Base-by-base conservation (phyloP, 306 rosid species). In the Glycine soja region DNA sequence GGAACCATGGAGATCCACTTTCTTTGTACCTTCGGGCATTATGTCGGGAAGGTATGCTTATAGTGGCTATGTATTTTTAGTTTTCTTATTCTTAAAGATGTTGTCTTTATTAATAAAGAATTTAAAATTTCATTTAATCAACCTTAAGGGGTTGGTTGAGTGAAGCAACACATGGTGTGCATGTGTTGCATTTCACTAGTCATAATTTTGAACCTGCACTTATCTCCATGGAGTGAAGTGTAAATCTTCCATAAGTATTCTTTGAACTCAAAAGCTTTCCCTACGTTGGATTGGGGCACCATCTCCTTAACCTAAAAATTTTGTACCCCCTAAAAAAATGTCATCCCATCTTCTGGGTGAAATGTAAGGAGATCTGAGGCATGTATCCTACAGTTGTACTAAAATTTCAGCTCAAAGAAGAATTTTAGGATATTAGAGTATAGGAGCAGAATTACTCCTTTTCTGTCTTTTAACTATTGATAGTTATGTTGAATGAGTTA, bases 1-100 rank as follows among this genome's bases (percentile, higher is more conserved):
- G 97, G 86, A 89, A 87, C 85, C 84, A 85, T 77, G 97, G 95
- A 67, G 99, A 95, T 86, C 99, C 99, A 64, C 95, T 95, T 62
- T 93, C 99, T 36, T 85, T 95, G 82, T 95, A 95, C 85, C 95
- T 95, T 54, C 95, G 99, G 52, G 99, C 97, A 74, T 88, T 95
- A 86, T 91, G 99, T 78, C 87, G 93, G 68, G 99, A 93, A 90
- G 97, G 99, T 95, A 82, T 76, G 76, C 58, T 43, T 81, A 42
- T 86, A 71, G 15, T 51, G 6, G 73, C 83, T 80, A 38, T 62
- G 65, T 16, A 34, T 18, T 51, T 8, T 4, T 34, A 10, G 50
- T 59, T 80, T 80, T 83, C 52, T 72, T 46, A 15, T 70, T 76
- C 57, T n/a, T 80, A 36, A 34, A 71, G 57, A 53, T 51, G 75